Conservation (phyloP, 2,329 filamentous ascomycete species). For the Fusarium sp. region DNA sequence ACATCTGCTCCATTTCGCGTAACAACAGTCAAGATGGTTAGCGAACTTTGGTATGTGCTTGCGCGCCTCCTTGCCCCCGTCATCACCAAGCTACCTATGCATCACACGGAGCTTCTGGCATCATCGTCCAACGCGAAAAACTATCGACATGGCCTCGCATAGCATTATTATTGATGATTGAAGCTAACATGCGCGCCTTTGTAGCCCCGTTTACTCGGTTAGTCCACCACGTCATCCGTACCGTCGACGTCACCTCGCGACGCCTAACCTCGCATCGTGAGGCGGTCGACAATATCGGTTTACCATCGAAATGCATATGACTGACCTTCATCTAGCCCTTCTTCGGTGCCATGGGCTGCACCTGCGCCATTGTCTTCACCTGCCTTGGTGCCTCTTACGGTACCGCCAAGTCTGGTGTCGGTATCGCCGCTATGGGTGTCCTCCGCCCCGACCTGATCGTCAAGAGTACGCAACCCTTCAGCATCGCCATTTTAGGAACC, state of each 20-base stretch:
- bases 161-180: conserved; percentile 29
- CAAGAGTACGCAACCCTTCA: conserved; percentile 79
- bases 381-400: conserved; percentile 97
- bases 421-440: conserved; percentile 98
- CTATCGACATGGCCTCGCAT: conserved; percentile 14
- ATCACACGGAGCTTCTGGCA: conserved; percentile 49
- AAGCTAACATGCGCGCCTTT: conserved; percentile 58
- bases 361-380: conserved; percentile 95
- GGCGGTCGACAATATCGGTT: conserved; percentile 31
- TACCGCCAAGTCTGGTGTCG: conserved; percentile 98
- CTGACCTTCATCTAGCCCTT: conserved; percentile 72
- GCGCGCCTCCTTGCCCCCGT: conserved; percentile 49
- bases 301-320: conserved; percentile 34
- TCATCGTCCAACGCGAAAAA: conserved; percentile 28
- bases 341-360: conserved; percentile 98
- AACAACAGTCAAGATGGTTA: conserved; percentile 72
- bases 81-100: conserved; percentile 48
- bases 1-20: conserved; percentile 34
- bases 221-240: conserved; percentile 64
- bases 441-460: conserved; percentile 97
- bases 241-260: conserved; percentile 48
- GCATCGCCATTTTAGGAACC: not conserved
- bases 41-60: conserved; percentile 82
- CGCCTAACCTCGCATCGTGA: conserved; percentile 33
- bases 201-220: conserved; percentile 98